A percentile compares a stretch with the other conserved stretches of the same genome.
Conservation (phyloP, 2,329 filamentous ascomycete genomes). For the Knufia petricola region DNA sequence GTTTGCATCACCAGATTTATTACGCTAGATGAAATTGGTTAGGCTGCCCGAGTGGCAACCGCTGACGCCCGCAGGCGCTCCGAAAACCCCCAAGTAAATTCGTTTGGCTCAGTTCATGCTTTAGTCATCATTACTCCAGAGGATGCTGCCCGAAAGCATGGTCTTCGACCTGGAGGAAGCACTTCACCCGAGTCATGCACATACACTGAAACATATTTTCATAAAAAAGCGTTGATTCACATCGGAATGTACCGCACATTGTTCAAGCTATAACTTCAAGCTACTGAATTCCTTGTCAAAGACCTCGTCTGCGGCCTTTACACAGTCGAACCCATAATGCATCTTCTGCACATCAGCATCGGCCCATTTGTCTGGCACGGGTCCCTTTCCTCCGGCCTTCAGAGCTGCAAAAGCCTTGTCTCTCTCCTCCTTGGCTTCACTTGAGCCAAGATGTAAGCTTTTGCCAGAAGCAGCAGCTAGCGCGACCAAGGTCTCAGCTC, state of each 20-base stretch:
- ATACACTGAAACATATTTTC: too few relatives aligned
- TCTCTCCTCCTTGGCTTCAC: constrained; percentile 49
- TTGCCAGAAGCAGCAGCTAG: constrained; percentile 47
- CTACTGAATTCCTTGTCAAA: constrained; percentile 41
- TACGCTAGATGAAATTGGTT: background rate
- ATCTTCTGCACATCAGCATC: constrained; percentile 59
- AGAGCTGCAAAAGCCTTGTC: constrained; percentile 48
- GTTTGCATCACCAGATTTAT: constrained; percentile 1
- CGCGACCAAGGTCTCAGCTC: constrained; percentile 48
- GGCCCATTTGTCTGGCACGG: constrained; percentile 59
- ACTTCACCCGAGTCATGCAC: too few relatives aligned
- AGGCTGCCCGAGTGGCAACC: background rate
- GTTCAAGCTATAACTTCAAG: background rate
- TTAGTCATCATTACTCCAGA: background rate
- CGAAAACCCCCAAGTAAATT: too few relatives aligned
- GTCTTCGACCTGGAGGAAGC: too few relatives aligned
- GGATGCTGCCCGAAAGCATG: background rate
- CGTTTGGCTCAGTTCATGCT: background rate
- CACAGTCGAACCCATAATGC: constrained; percentile 57
- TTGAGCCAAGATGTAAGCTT: constrained; percentile 48
- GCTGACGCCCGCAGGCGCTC: background rate
- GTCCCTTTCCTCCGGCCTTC: constrained; percentile 39
- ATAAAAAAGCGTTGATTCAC: too few relatives aligned
- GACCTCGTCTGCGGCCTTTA: constrained; percentile 43
- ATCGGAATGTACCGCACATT: too few relatives aligned